phyloP scores from a whole-genome alignment of 169 alveolate species.

The Haemoproteus tartakovskyi region DNA sequence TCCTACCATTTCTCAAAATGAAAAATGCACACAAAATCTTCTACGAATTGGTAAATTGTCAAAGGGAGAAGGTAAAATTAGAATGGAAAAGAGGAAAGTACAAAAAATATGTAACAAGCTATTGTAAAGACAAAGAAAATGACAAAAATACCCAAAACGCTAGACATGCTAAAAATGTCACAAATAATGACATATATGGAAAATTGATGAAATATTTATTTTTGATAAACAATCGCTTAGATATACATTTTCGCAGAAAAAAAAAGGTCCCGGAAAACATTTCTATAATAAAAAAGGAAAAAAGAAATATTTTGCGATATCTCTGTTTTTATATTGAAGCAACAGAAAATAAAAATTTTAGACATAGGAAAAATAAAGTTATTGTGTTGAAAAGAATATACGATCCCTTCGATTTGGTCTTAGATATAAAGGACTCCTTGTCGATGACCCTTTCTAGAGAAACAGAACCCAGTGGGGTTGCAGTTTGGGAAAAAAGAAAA shows the following conservation, averaged over 20 bases:
- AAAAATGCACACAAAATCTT: conserved; percentile 54
- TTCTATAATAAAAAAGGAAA: conserved; percentile 1
- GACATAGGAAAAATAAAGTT: conserved; percentile 4
- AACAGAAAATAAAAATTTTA: neutral
- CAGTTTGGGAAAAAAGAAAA: conserved; percentile 8
- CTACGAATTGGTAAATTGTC: conserved; percentile 9
- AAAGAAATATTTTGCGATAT: conserved; percentile 4
- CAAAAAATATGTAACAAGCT: neutral
- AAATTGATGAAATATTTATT: too few species aligned
- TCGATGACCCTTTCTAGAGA: conserved; percentile 56
- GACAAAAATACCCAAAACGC: neutral
- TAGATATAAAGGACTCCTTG: conserved; percentile 35
- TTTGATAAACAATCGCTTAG: too few species aligned
- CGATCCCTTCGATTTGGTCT: conserved; percentile 42
- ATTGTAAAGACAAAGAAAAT: neutral
- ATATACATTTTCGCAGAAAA: too few species aligned
- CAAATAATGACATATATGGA: too few species aligned
- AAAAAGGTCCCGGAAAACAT: too few species aligned
- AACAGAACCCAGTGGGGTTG: conserved; percentile 39
- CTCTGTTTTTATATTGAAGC: conserved; percentile 10
- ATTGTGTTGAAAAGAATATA: conserved; percentile 52
- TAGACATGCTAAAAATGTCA: neutral
- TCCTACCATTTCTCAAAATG: conserved; percentile 39
- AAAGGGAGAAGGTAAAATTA: conserved; percentile 1
- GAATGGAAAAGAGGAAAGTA: conserved; percentile 1